phyloP scores from a whole-genome alignment of 2,329 filamentous ascomycete species.

The Fusarium concolor region DNA sequence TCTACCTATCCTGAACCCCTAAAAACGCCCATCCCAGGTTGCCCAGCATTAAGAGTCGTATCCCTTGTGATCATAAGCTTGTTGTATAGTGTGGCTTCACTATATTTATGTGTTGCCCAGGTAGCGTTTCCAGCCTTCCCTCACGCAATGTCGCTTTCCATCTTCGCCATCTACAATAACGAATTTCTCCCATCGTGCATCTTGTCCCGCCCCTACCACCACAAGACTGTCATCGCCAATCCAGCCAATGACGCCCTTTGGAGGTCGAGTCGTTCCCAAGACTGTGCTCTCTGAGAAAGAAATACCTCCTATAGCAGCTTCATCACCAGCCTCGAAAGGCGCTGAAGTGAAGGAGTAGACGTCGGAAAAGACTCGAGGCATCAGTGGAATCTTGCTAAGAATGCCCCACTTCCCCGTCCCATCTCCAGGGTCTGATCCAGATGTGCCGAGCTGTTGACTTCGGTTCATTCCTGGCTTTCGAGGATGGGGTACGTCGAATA shows the following conservation, averaged over 20 bases:
- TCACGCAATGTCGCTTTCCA: constrained; percentile 72
- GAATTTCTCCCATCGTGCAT: constrained; percentile 91
- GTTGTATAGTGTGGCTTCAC: not conserved
- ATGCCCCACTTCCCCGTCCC: constrained; percentile 85
- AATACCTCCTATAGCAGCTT: constrained; percentile 63
- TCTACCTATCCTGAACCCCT: constrained; percentile 33
- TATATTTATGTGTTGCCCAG: constrained; percentile 58
- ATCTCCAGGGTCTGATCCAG: constrained; percentile 58
- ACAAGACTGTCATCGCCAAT: constrained; percentile 77
- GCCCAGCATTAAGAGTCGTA: constrained; percentile 26
- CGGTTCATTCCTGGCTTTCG: constrained; percentile 54
- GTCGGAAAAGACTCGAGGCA: constrained; percentile 90
- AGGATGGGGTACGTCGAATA: constrained; percentile 83
- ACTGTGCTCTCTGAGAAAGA: constrained; percentile 59
- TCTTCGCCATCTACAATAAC: constrained; percentile 75
- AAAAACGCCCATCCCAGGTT: constrained; percentile 40
- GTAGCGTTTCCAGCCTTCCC: constrained; percentile 88
- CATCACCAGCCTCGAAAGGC: constrained; percentile 86
- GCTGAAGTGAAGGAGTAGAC: constrained; percentile 85
- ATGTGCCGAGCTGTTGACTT: constrained; percentile 46
- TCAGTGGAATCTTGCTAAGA: constrained; percentile 82
- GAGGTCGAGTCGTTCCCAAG: constrained; percentile 67
- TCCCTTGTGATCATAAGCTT: constrained; percentile 10
- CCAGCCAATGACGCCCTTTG: constrained; percentile 91
- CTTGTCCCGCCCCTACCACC: constrained; percentile 81